Base-by-base conservation (phyloP, 2,329 filamentous ascomycete species). In the Tolypocladium capitatum region DNA sequence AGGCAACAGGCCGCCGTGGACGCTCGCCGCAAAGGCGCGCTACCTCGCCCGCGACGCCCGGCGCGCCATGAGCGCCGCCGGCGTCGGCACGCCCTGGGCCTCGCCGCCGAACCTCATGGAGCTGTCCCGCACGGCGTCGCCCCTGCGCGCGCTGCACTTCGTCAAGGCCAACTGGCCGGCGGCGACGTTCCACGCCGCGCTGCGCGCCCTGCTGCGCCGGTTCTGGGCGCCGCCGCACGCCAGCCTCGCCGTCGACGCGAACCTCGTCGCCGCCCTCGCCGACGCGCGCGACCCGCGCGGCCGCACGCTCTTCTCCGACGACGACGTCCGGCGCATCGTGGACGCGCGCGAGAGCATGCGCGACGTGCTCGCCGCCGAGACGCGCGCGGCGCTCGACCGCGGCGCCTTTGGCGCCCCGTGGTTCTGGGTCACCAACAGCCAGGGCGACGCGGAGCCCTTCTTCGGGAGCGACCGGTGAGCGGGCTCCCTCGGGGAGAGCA, bases 321-420 rank as follows among this genome's bases (percentile, higher is more conserved):
- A 66, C 2, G 73, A 87, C 43, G 73, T 81, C 2, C 58, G 68
- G 11, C 63, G 63, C 20, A 81, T 88, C 46, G 53, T 86, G 48
- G 59, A 65, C 3, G 77, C 72, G 7, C 70, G 69, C 21, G 68
- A 72, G 5, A 65, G 75, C 52, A 60, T 68, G 54, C 72, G 67
- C 60, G 59, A 62, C 10, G 54, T 52, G 30, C 64, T 87, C 28
- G 73, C 74, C 49, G 67, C 64, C 5, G 73, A 73, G 40, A 89
- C 84, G 18, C 70, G 77, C 50, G 71, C 72, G 53, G 83, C 77
- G 0, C 61, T 86, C 16, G 74, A 77, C 34, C 68, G 67, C 45
- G 86, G 85, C 0, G 86, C 85, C 0, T 91, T 86, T 63, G 86
- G 86, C 0, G 78, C 80, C 45, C 86, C 86, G 1, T 91, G 86